A percentile compares a stretch with the other conserved stretches of the same genome.
phyloP scores from a whole-genome alignment of 495 filamentous ascomycete genomes.

The Penicillium goetzii region DNA sequence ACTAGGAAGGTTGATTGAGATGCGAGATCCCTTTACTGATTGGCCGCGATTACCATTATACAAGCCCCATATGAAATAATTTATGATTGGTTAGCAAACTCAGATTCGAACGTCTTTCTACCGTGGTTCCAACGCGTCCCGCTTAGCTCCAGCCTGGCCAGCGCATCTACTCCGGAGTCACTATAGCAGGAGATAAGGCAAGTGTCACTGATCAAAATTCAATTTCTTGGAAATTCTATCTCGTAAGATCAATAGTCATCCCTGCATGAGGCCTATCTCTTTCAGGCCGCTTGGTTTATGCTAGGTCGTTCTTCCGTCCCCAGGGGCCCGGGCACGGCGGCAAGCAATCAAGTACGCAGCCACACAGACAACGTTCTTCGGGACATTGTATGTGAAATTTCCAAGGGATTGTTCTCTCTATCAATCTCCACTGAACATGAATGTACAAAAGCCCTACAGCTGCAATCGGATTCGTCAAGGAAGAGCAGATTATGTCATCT shows the following conservation, averaged over 20 bases:
- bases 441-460: too few relatives aligned
- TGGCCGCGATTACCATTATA: not conserved
- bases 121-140: not conserved
- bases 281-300: not conserved
- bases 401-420: too few relatives aligned
- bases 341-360: not conserved
- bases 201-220: not conserved
- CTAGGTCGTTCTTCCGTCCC: not conserved
- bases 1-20: constrained; percentile 8
- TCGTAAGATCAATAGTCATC: not conserved
- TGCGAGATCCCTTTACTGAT: not conserved
- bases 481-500: not conserved
- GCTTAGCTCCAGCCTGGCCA: not conserved
- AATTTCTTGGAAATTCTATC: not conserved
- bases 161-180: not conserved
- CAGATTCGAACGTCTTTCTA: not conserved
- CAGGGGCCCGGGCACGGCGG: not conserved
- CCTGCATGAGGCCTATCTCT: not conserved
- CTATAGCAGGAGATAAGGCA: not conserved
- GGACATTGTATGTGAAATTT: not conserved
- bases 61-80: not conserved
- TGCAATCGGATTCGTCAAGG: not conserved
- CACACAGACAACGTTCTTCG: not conserved
- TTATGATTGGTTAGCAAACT: not conserved
- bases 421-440: too few relatives aligned